A percentile compares a stretch with the other conserved stretches of the same genome.
These are phyloP conservation scores for Coemansia sp. DNA, from an alignment of 192 early-diverging fungal genomes.

Conservation along the genomic window DNA sequence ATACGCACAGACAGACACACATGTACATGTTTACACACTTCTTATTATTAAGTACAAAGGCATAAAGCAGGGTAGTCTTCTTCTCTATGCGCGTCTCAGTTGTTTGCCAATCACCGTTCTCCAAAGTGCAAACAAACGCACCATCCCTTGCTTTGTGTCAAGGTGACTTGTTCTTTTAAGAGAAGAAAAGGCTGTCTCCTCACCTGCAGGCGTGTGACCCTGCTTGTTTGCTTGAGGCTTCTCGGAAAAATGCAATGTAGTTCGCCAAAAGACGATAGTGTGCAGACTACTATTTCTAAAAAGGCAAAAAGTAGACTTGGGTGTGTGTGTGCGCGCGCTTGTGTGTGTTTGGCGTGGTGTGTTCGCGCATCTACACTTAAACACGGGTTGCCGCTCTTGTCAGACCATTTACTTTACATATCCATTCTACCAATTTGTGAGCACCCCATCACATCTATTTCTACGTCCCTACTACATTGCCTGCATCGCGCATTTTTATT, in stretches of 20 bases:
- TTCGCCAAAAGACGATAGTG: background rate
- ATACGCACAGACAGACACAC: background rate
- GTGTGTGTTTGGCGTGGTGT: background rate
- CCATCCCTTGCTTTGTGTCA: conserved; percentile 5
- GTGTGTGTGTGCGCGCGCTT: background rate
- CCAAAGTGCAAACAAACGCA: background rate
- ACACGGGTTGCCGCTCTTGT: background rate
- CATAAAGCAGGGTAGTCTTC: background rate
- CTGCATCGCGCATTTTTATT: background rate
- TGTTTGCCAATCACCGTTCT: background rate
- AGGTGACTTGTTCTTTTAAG: conserved; percentile 1
- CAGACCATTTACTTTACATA: background rate
- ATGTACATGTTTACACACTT: background rate
- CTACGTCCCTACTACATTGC: background rate
- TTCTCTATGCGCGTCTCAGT: background rate
- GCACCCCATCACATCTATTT: background rate
- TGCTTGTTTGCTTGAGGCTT: background rate
- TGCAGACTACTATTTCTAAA: background rate
- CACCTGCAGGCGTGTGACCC: background rate
- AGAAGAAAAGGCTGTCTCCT: background rate
- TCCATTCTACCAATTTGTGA: background rate
- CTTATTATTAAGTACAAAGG: background rate
- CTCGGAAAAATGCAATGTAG: conserved; percentile 3
- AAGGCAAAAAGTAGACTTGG: background rate
- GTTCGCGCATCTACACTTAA: background rate